A percentile compares a stretch with the other conserved stretches of the same genome.
phyloP scores from a whole-genome alignment of 352 stramenopile species.

The Phytophthora sp. region DNA sequence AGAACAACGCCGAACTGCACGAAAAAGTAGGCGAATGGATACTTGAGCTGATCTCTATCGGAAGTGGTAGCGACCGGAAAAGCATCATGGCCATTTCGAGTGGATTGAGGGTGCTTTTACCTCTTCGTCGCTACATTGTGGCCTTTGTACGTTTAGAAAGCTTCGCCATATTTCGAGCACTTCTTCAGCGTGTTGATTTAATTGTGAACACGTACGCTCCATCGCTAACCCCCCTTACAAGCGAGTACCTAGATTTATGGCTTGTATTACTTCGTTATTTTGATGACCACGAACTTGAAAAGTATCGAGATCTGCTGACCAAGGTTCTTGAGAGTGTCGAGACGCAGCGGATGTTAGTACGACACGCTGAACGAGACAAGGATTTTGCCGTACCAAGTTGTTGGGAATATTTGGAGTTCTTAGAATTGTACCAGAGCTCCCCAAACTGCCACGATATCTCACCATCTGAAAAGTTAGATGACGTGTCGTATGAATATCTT shows the following conservation, averaged over 20 bases:
- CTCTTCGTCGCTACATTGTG: slow-evolving; percentile 50
- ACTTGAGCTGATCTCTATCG: slow-evolving; percentile 48
- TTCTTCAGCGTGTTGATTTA: slow-evolving; percentile 57
- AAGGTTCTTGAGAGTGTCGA: slow-evolving; percentile 51
- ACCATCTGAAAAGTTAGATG: slow-evolving; percentile 13
- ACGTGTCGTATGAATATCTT: slow-evolving; percentile 31
- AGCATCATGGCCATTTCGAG: slow-evolving; percentile 39
- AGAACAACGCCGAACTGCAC: slow-evolving; percentile 21
- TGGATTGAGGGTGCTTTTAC: slow-evolving; percentile 51
- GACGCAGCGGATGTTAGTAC: slow-evolving; percentile 28
- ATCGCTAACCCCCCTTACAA: slow-evolving; percentile 29
- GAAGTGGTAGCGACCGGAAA: slow-evolving; percentile 29
- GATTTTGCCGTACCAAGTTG: slow-evolving; percentile 26
- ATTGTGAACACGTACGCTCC: slow-evolving; percentile 45
- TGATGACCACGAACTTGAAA: slow-evolving; percentile 56
- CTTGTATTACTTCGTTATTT: slow-evolving; percentile 50
- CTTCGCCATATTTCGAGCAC: slow-evolving; percentile 41
- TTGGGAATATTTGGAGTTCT: slow-evolving; percentile 43
- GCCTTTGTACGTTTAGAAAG: slow-evolving; percentile 43
- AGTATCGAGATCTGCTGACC: slow-evolving; percentile 43
- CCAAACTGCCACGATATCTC: slow-evolving; percentile 26
- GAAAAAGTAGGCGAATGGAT: slow-evolving; percentile 52
- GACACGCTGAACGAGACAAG: slow-evolving; percentile 23
- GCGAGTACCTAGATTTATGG: slow-evolving; percentile 52
- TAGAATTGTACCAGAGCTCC: slow-evolving; percentile 36